Evolutionary conservation across 116 monocot species (phyloP), one percentile per base, ranked within the genome.

Genomic region (Papilionanthe hybrid): DNA sequence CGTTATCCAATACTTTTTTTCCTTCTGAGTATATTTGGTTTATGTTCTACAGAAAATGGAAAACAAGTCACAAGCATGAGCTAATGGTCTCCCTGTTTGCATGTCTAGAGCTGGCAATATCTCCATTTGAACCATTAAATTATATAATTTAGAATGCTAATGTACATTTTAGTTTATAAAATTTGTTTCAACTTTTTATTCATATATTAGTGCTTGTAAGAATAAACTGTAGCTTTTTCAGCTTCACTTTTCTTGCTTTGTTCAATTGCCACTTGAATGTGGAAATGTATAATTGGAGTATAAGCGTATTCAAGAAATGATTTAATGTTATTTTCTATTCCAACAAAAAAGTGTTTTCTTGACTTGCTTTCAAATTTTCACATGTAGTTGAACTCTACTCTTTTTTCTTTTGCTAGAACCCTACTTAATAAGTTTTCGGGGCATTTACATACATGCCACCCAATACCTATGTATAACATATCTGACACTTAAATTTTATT

Each of bases 1-100:
- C 44, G 72, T 9, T 72, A 42, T 44, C n/a, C n/a, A 44, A n/a
- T 73, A 22, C 23, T 73, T 73, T n/a, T 43, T n/a, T n/a, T 73
- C 11, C 44, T 43, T 44, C 44, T 73, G 44, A 73, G 73, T 69
- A 0, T 18, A 18, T 69, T 15, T 63, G 25, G 22, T 63, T 63
- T 25, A 53, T 53, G 17, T 63, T 63, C 22, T 25, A 63, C 7
- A 23, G 63, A 63, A 71, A 37, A 28, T 71, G 28, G 32, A 37
- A 11, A 71, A 11, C 15, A 6, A 73, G 44, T 73, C 73, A 13
- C 44, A 73, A 44, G 29, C 73, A 73, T 44, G 73, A 69, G n/a
- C 22, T 73, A 17, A 23, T 73, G 73, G 22, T 42, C 44, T 11
- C 44, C 73, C 22, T 43, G 32, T 4, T 32, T 71, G 5, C 69